phyloP scores from a whole-genome alignment of 257 asterid genomes.

The Jacaranda mimosifolia region DNA sequence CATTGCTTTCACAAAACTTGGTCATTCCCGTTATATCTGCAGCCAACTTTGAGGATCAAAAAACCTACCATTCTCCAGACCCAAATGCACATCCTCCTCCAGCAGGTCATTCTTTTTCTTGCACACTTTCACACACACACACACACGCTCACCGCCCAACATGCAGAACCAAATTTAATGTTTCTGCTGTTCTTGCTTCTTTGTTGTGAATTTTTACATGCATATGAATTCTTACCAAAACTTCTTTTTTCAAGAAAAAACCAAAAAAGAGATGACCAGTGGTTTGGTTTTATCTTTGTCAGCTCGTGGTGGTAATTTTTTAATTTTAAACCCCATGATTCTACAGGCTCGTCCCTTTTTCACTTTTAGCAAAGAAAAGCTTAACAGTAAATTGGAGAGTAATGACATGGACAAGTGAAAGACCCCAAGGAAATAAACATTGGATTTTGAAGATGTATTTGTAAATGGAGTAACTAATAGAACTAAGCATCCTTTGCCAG shows the following conservation, averaged over 20 bases:
- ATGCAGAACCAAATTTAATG: slow-evolving; percentile 6
- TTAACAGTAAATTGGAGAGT: background rate
- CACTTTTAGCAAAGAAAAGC: background rate
- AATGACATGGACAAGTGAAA: too few species aligned
- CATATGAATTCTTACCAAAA: too few species aligned
- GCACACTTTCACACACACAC: background rate
- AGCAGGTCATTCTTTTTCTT: slow-evolving; percentile 41
- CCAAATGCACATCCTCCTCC: slow-evolving; percentile 62
- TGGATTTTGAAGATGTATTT: background rate
- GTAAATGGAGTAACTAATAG: background rate
- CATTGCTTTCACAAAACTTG: slow-evolving; percentile 62
- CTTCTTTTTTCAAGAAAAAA: too few species aligned
- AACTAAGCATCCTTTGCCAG: background rate
- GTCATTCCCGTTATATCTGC: slow-evolving; percentile 48
- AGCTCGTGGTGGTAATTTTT: too few species aligned
- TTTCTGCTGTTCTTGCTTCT: background rate
- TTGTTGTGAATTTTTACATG: too few species aligned
- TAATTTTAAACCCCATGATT: background rate
- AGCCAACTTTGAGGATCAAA: slow-evolving; percentile 60
- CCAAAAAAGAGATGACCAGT: background rate
- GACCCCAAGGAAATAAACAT: background rate
- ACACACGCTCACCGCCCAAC: background rate
- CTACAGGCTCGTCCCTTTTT: background rate
- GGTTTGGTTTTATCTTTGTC: too few species aligned
- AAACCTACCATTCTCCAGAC: slow-evolving; percentile 70